Conservation (phyloP, 257 asterid species). For the Petunia secreta region DNA sequence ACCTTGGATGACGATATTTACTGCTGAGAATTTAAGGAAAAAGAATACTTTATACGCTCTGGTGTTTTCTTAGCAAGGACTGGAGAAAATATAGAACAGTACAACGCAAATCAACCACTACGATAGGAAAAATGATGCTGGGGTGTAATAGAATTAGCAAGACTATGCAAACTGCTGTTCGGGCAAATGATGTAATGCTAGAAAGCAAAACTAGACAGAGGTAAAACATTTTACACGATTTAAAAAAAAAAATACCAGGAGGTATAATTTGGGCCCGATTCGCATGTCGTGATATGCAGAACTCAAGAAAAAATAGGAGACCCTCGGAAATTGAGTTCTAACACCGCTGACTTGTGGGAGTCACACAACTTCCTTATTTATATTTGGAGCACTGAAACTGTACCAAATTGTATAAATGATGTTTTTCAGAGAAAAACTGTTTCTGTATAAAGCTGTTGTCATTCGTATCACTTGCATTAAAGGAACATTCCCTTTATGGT, state of each 20-base stretch:
- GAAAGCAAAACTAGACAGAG: background rate
- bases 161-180: background rate
- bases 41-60: background rate
- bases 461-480: too few species aligned
- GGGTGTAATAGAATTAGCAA: background rate
- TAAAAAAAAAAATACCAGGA: background rate
- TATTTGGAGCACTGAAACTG: background rate
- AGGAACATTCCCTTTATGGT: background rate
- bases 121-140: background rate
- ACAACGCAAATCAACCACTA: background rate
- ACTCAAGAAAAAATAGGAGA: too few species aligned
- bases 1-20: too few species aligned
- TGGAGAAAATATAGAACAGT: background rate
- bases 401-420: background rate
- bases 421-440: background rate
- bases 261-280: background rate
- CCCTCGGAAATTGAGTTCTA: too few species aligned
- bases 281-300: background rate
- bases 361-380: background rate
- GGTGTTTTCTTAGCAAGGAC: background rate
- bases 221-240: too few species aligned
- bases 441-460: background rate
- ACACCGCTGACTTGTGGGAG: background rate
- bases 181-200: too few species aligned
- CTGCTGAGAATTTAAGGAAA: too few species aligned